Evolutionary conservation across 805 yeast genomes (phyloP).

Genomic region (Candida arabinofermentans): DNA sequence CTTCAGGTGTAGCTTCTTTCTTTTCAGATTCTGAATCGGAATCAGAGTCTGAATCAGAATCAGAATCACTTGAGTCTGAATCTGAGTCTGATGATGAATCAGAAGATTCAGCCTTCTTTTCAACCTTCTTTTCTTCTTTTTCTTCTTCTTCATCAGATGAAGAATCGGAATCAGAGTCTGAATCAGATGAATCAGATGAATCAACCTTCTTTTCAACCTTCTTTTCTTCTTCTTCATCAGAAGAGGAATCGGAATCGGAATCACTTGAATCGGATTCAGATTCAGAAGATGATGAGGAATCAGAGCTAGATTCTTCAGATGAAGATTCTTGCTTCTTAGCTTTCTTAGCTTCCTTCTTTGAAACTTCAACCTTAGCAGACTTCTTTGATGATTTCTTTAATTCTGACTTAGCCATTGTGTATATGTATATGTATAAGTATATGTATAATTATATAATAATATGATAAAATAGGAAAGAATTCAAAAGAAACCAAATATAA

Average conservation of each 20-base stretch:
- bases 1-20: conserved; percentile 1
- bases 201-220: conserved; percentile 24
- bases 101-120: conserved; percentile 22
- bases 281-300: conserved; percentile 4
- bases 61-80: conserved; percentile 13
- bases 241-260: conserved; percentile 21
- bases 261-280: conserved; percentile 8
- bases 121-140: conserved; percentile 11
- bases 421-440: neutral
- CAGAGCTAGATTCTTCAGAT: too few relatives aligned
- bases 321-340: conserved; percentile 16
- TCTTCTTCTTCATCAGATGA: conserved; percentile 14
- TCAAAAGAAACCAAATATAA: neutral
- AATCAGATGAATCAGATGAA: conserved; percentile 15
- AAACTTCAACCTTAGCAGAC: conserved; percentile 13
- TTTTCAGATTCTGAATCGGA: conserved; percentile 10
- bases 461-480: neutral
- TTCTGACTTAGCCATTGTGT: conserved; percentile 27
- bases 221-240: conserved; percentile 19
- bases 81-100: conserved; percentile 18
- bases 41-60: conserved; percentile 19
- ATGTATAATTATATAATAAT: neutral
- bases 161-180: conserved; percentile 15
- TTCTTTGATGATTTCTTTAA: conserved; percentile 24
- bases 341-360: conserved; percentile 20